phyloP scores from a whole-genome alignment of 2,329 filamentous ascomycete species.

The Pseudophaeomoniella oleicola region DNA sequence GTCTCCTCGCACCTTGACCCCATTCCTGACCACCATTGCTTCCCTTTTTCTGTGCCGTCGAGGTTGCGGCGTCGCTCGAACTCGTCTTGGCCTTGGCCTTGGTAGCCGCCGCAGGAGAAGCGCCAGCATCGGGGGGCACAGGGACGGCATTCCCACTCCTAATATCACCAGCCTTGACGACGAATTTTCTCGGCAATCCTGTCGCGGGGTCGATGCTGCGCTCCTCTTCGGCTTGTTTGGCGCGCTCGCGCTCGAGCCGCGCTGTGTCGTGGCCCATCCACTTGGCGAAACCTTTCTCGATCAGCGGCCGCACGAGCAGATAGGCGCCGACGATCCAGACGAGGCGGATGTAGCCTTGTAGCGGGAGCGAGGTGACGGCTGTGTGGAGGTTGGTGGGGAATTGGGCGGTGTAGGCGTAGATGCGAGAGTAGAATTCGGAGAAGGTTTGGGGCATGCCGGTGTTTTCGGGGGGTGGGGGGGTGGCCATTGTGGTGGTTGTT shows the following conservation, averaged over 20 bases:
- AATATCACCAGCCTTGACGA: conserved; percentile 43
- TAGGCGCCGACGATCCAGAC: conserved; percentile 60
- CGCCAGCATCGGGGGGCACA: neutral
- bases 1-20: conserved; percentile 56
- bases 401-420: conserved; percentile 14
- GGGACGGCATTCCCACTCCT: conserved; percentile 9
- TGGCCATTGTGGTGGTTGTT: conserved; percentile 9
- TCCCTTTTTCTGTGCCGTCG: neutral
- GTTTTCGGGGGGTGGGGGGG: conserved; percentile 11
- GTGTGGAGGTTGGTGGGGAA: conserved; percentile 24
- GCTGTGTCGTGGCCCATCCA: conserved; percentile 25
- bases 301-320: conserved; percentile 56
- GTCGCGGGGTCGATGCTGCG: too few species aligned
- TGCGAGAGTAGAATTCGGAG: conserved; percentile 11
- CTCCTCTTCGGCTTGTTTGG: conserved; percentile 45
- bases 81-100: neutral
- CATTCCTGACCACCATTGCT: conserved; percentile 49
- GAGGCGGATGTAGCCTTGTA: conserved; percentile 47
- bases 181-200: too few species aligned
- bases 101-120: neutral
- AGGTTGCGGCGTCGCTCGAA: neutral
- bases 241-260: conserved; percentile 21
- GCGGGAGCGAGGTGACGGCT: conserved; percentile 27
- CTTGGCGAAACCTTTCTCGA: conserved; percentile 52
- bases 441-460: conserved; percentile 16